Evolutionary conservation across 2,329 filamentous ascomycete species (phyloP).

Genomic region (Rasamsonia emersonii): DNA sequence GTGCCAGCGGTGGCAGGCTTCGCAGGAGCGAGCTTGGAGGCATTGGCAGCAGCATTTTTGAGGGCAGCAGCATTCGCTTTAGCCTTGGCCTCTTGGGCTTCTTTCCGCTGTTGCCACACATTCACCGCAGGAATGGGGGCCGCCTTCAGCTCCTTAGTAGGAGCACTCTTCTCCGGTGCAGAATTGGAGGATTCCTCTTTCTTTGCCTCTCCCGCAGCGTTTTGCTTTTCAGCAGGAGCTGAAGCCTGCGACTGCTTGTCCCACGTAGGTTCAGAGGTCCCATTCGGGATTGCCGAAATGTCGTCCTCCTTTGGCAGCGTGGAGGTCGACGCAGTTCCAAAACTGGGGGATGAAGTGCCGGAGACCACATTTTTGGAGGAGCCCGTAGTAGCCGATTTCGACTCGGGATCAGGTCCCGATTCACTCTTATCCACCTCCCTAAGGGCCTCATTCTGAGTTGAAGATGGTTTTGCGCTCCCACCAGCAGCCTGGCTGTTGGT

Average conservation of each 20-base stretch:
- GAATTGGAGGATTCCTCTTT: conserved; percentile 46
- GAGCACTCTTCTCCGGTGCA: conserved; percentile 52
- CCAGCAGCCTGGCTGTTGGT: conserved; percentile 20
- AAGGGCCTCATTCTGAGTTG: conserved; percentile 38
- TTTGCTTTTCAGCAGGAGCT: conserved; percentile 51
- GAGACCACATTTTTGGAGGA: conserved; percentile 28
- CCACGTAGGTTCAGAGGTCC: conserved; percentile 58
- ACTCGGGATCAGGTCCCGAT: conserved; percentile 21
- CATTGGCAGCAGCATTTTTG: conserved; percentile 14
- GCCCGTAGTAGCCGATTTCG: conserved; percentile 19
- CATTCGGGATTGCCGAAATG: conserved; percentile 53
- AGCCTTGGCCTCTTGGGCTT: conserved; percentile 49
- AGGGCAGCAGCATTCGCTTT: conserved; percentile 28
- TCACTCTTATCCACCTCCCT: conserved; percentile 31
- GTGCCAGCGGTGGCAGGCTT: conserved; percentile 18
- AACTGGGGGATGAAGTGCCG: conserved; percentile 45
- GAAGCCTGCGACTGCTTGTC: conserved; percentile 57
- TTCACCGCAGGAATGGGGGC: conserved; percentile 80
- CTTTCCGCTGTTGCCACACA: conserved; percentile 73
- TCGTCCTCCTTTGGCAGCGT: conserved; percentile 53
- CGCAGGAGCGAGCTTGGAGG: conserved; percentile 14
- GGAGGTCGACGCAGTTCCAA: conserved; percentile 44
- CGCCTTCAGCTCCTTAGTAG: conserved; percentile 60
- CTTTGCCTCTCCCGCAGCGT: conserved; percentile 34
- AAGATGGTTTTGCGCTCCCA: conserved; percentile 29